Base-by-base conservation (phyloP, 148 eudicot genomes). In the Diospyros kaki region DNA sequence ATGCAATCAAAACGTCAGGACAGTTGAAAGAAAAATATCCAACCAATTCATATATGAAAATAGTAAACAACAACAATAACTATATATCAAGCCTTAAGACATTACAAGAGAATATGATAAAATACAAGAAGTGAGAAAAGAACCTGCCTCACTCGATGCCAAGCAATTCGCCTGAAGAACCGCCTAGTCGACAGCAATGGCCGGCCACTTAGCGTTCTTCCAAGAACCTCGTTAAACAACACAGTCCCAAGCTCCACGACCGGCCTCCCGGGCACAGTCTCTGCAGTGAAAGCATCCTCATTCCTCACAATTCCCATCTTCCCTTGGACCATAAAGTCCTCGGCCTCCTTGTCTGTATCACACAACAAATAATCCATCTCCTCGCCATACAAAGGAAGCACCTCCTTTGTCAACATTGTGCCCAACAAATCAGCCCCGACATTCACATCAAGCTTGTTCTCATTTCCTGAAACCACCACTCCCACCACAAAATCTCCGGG, bases 131-230 rank as follows among this genome's bases (percentile, higher is more conserved):
- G 86, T 75, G 80, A 90, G 95, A 84, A 85, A 90, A 92, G 88
- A 87, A 94, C 98, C 98, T 94, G 98, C 97, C 98, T 94, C 96
- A 94, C 97, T 81, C 98, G 95, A 80, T 92, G 96, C 97, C 98
- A 94, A 50, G 98, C 93, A 53, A 94, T 78, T 58, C 90, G 86
- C 70, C 90, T 78, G 76, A 94, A 90, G 41, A 87, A 85, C 69
- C 93, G 82, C 60, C 98, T 79, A 4, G 88, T 72, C 14, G 98
- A 94, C 65, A 94, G 81, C 86, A 94, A 83, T 4, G 98, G 98
- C 84, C 98, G 60, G 8, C 98, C 98, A 77, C 98, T 91, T 45
- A 94, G 93, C 14, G 98, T 94, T 80, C 98, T 94, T 43, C 98
- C 97, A 43, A 92, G 87, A 78, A 94, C 97, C 84, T 94, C 93